Evolutionary conservation across 192 early-diverging fungal species (phyloP), one percentile per base, ranked within the genome.

Genomic region (Mortierella hygrophila): DNA sequence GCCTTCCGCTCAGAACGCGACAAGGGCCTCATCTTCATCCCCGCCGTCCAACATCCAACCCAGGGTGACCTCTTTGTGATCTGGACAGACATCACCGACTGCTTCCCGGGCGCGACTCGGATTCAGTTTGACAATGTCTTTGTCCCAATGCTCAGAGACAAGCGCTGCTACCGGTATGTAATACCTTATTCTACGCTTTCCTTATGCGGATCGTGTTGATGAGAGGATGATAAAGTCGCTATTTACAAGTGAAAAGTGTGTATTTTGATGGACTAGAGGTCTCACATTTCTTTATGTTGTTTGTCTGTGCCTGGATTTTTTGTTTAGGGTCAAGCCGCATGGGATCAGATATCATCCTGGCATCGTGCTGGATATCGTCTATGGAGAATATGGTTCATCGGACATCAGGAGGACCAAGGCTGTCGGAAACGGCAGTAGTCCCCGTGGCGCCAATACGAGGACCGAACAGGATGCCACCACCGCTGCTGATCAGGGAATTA

Each of bases 331-430:
- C 21, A 70, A 68, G 40, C 83, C 83, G 21, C 83, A 85, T 47
- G 83, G 83, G 40, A 85, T 85, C 60, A 80, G 68, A 42, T 79
- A 85, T 16, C 78, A 80, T 11, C 78, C 83, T 1, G 73, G 68
- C 26, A 42, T 44, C 3, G 37, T 85, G 1, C 70, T 85, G 70
- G 83, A 85, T 73, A 70, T 85, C 16, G 54, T 85, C 26, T 85
- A 85, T 21, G 68, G 60, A 11, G 60, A 65, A 15, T 13, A 65
- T 29, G 11, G 10, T 0, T 65, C 60, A 8, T 65, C 60, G 11
- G 13, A 8, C 1, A 15, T 6, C 4, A 65, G 26, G 60, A 65
- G 26, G 29, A 32, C 15, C 29, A 65, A 29, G 29, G 13, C 9
- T 9, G n/a, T 23, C n/a, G 55, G 55, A 6, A 60, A 15, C 29